Conservation (phyloP, 805 yeast species). For the Isabelozyma heimii region DNA sequence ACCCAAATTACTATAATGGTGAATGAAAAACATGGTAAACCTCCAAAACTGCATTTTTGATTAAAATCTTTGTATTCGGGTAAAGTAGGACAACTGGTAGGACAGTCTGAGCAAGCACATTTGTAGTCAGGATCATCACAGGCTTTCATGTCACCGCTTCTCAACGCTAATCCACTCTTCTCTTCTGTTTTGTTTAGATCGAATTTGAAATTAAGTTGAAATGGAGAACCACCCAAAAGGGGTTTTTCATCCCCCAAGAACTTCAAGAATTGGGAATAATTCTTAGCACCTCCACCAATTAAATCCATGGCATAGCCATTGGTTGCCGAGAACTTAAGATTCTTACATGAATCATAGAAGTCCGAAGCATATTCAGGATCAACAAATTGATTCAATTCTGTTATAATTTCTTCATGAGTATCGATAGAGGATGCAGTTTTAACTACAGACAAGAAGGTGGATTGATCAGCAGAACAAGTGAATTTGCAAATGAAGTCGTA, state of each 20-base stretch:
- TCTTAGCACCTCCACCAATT: constrained; percentile 94
- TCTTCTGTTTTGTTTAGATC: constrained; percentile 12
- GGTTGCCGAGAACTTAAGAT: constrained; percentile 88
- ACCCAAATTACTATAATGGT: constrained; percentile 52
- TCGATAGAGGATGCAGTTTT: constrained; percentile 46
- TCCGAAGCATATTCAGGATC: constrained; percentile 56
- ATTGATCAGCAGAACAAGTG: constrained; percentile 86
- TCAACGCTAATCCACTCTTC: constrained; percentile 16
- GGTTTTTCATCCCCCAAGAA: constrained; percentile 96
- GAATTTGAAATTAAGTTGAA: constrained; percentile 80
- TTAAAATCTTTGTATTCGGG: constrained; percentile 40
- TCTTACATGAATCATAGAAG: constrained; percentile 82
- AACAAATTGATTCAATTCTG: constrained; percentile 65
- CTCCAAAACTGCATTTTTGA: constrained; percentile 53
- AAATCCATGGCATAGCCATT: constrained; percentile 96
- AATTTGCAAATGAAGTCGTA: constrained; percentile 80
- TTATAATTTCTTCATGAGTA: constrained; percentile 57
- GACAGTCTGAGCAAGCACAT: constrained; percentile 92
- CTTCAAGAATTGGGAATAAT: constrained; percentile 69
- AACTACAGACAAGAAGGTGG: constrained; percentile 68
- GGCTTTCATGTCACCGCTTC: constrained; percentile 29
- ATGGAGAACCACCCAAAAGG: constrained; percentile 89
- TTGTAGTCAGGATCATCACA: constrained; percentile 68
- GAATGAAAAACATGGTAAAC: constrained; percentile 72
- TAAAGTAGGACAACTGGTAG: constrained; percentile 70